phyloP scores from a whole-genome alignment of 2,329 filamentous ascomycete genomes.

The Sphaceloma murrayae region DNA sequence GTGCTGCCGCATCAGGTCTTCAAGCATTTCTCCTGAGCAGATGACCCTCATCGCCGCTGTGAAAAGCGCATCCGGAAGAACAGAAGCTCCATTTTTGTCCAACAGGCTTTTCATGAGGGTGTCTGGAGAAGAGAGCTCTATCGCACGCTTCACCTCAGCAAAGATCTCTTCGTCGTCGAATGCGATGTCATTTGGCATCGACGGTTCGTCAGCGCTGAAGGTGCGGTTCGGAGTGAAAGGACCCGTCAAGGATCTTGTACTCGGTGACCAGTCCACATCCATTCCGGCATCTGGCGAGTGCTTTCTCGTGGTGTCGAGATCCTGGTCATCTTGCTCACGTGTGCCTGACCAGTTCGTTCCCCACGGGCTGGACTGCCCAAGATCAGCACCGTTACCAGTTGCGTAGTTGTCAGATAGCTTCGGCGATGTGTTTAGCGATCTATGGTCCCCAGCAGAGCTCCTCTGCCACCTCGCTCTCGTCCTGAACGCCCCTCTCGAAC shows the following conservation, averaged over 20 bases:
- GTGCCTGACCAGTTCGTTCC: background rate
- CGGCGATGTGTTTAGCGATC: background rate
- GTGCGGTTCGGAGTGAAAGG: background rate
- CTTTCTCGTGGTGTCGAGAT: background rate
- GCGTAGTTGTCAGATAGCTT: background rate
- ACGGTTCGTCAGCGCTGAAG: background rate
- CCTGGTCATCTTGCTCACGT: background rate
- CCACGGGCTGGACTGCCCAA: constrained; percentile 1
- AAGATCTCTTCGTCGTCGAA: background rate
- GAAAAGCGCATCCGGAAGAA: constrained; percentile 32
- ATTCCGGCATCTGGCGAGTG: background rate
- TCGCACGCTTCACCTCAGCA: background rate
- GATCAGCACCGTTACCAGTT: background rate
- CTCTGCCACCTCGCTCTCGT: constrained; percentile 17
- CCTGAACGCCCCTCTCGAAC: background rate
- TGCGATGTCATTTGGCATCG: background rate
- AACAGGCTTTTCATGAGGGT: background rate
- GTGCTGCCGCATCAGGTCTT: constrained; percentile 39
- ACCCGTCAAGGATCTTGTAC: too few species aligned
- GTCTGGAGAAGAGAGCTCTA: background rate
- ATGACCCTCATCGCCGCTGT: constrained; percentile 54
- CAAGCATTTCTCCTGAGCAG: constrained; percentile 47
- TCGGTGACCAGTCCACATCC: background rate
- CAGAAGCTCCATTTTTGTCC: background rate
- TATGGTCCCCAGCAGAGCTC: background rate